A percentile compares a stretch with the other conserved stretches of the same genome.
Evolutionary conservation across 768 basidiomycete species (phyloP).

Genomic region (Mycena venus): DNA sequence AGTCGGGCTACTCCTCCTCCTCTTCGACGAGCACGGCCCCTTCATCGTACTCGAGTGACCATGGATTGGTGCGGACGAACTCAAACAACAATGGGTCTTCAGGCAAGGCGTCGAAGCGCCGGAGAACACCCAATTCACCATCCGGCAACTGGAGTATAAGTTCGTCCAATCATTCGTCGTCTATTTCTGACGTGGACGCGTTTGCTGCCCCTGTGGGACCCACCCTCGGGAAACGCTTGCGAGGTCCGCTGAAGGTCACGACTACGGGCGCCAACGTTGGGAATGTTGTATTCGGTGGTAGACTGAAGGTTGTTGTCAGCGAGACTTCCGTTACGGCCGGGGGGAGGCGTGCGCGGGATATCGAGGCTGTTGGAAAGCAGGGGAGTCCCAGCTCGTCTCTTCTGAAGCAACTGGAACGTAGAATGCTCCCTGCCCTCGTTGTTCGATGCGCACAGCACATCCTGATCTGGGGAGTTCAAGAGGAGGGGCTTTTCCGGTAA

Average conservation of each 20-base stretch:
- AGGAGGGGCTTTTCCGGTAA: constrained; percentile 89
- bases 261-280: constrained; percentile 50
- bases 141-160: constrained; percentile 70
- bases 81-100: constrained; percentile 56
- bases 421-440: constrained; percentile 79
- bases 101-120: constrained; percentile 51
- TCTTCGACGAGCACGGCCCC: constrained; percentile 59
- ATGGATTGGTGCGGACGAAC: constrained; percentile 51
- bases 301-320: constrained; percentile 65
- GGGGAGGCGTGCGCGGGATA: constrained; percentile 36
- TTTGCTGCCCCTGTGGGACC: constrained; percentile 59
- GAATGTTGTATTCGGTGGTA: constrained; percentile 78
- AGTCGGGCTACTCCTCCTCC: constrained; percentile 62
- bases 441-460: constrained; percentile 88
- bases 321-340: constrained; percentile 65
- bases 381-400: constrained; percentile 39
- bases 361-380: constrained; percentile 32
- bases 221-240: constrained; percentile 65
- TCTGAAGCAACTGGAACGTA: constrained; percentile 58
- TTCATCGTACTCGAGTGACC: constrained; percentile 53
- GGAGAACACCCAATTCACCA: constrained; percentile 72
- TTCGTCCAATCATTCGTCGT: constrained; percentile 58
- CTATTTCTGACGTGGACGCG: constrained; percentile 65
- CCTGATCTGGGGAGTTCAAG: constrained; percentile 85
- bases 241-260: constrained; percentile 63